Conservation (phyloP, 345 rosid genomes). For the Eucalyptus regnans region DNA sequence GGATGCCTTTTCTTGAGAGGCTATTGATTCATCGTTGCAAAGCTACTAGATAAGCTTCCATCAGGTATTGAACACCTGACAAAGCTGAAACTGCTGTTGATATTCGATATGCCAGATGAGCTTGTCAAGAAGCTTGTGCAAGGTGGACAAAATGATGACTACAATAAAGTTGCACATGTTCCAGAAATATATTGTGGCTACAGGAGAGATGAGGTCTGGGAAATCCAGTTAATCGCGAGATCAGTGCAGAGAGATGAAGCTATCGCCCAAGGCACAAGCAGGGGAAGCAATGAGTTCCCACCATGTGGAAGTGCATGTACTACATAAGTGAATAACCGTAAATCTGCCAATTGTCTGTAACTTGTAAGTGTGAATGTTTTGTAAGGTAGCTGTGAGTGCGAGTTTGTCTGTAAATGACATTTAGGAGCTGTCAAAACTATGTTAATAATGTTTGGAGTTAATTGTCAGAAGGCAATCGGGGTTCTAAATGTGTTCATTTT, state of each 20-base stretch:
- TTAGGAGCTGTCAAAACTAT: not conserved
- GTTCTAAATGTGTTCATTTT: not conserved
- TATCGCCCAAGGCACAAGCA: not conserved
- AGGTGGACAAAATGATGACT: slow-evolving; percentile 3
- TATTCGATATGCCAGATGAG: slow-evolving; percentile 13
- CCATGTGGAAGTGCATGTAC: not conserved
- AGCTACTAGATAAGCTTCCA: slow-evolving; percentile 3
- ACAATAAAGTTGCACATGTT: not conserved
- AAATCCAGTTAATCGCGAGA: slow-evolving; percentile 2
- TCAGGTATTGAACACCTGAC: slow-evolving; percentile 10
- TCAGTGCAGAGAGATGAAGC: not conserved
- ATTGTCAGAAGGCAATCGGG: too few relatives aligned
- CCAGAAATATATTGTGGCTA: slow-evolving; percentile 8
- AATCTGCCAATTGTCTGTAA: not conserved
- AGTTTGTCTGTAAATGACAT: not conserved
- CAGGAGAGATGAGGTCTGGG: slow-evolving; percentile 18
- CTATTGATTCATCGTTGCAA: slow-evolving; percentile 5
- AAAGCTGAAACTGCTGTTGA: slow-evolving; percentile 11
- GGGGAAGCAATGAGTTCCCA: not conserved
- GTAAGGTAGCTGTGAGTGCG: not conserved
- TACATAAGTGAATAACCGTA: not conserved
- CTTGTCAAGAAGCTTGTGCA: slow-evolving; percentile 3
- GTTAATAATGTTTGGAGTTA: not conserved
- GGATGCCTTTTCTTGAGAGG: slow-evolving; percentile 10
- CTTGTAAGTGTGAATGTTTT: not conserved